Base-by-base conservation (phyloP, 441 rosid genomes). In the Erodium trifolium region DNA sequence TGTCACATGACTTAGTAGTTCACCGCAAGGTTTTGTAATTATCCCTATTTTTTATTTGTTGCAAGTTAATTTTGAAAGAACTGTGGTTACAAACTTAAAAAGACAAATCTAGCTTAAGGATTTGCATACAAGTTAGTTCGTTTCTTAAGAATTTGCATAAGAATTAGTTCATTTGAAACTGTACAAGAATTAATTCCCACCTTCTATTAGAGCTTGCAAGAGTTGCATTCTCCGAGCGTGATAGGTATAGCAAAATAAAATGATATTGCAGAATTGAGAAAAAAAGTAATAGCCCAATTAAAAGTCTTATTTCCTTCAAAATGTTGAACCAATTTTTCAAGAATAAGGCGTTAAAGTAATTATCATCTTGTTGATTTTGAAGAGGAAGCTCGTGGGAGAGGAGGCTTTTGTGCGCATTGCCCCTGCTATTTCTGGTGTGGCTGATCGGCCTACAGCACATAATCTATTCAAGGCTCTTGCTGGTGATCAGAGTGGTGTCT, bases 371-470 rank as follows among this genome's bases (percentile, higher is more conserved):
- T 57, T 72, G 70, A 49, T 70, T 67, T 75, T 83, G 73, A 79
- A 94, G 97, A 89, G 86, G 65, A 87, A 88, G 68, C 80, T 79
- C 71, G 91, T 94, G 8, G 80, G 86, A 68, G 90, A 90, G 79
- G 89, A 82, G 72, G 96, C 97, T 68, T 94, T 94, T 83, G 77
- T 82, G 70, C 96, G 97, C 68, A 90, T 94, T 65, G 85, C 96
- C 78, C 91, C 99, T 65, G 91, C 97, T 65, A 27, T 94, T 71
- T 80, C 97, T 64, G 99, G 96, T 65, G 82, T 91, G 70, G 97
- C 99, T 77, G 97, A 94, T 84, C 85, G 75, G 70, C 80, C 85
- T 57, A 94, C 97, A 73, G 97, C 82, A 57, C 91, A 91, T 79
- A 90, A 83, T 77, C 92, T 94, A 72, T 94, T 86, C 82, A 81